Percentiles rank a stretch among this genome's conserved stretches.
Evolutionary conservation across 768 basidiomycete genomes (phyloP).

Genomic region (Phlegmacium glaucopus): DNA sequence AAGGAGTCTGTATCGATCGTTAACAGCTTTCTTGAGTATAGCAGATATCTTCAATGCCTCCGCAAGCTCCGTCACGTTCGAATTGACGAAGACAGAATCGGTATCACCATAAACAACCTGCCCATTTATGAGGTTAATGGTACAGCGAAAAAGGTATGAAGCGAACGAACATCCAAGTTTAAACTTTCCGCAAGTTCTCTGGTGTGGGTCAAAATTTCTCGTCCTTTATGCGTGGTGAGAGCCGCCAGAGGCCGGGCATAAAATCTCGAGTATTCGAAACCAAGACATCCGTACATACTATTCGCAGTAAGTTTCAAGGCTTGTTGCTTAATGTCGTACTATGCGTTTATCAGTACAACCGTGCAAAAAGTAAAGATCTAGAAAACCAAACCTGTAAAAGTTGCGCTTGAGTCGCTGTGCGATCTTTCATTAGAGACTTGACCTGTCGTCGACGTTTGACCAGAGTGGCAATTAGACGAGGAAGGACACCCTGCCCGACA

Average conservation of each 20-base stretch:
- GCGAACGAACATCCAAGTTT: conserved; percentile 71
- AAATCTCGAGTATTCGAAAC: conserved; percentile 95
- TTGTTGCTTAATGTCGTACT: conserved; percentile 98
- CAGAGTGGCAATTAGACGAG: conserved; percentile 94
- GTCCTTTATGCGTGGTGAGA: conserved; percentile 95
- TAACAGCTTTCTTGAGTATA: conserved; percentile 93
- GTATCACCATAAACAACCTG: conserved; percentile 99
- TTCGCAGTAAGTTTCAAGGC: conserved; percentile 98
- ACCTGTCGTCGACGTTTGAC: conserved; percentile 88
- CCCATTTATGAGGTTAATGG: neutral
- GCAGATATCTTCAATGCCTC: conserved; percentile 90
- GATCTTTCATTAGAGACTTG: conserved; percentile 94
- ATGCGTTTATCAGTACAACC: conserved; percentile 1
- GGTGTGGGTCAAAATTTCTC: conserved; percentile 94
- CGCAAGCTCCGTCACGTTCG: conserved; percentile 82
- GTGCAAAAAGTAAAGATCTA: neutral
- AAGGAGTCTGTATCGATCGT: conserved; percentile 90
- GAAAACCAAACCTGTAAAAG: conserved; percentile 66
- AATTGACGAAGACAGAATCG: conserved; percentile 98
- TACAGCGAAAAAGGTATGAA: neutral
- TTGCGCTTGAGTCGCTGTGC: conserved; percentile 64
- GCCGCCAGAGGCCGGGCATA: conserved; percentile 97
- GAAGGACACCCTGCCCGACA: conserved; percentile 83
- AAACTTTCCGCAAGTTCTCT: conserved; percentile 89
- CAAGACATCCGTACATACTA: conserved; percentile 99